These are phyloP conservation scores for Tephrocybe rancida DNA, from an alignment of 768 basidiomycete genomes.

Conservation along the genomic window DNA sequence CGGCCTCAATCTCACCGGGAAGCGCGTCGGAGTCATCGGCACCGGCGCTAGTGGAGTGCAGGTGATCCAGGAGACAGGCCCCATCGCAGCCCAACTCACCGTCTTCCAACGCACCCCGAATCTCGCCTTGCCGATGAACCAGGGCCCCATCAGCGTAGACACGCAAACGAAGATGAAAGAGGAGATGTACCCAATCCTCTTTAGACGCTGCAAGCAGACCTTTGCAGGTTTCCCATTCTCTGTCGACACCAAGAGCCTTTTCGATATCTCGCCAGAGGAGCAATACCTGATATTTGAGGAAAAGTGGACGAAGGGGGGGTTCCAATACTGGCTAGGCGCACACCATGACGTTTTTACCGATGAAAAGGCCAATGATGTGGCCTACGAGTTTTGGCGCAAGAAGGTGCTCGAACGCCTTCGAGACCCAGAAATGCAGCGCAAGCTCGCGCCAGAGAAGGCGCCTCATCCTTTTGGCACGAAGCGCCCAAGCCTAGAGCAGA, in stretches of 20 bases:
- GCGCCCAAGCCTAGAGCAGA: constrained; percentile 21
- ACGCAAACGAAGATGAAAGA: constrained; percentile 18
- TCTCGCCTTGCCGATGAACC: constrained; percentile 23
- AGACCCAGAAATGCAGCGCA: constrained; percentile 21
- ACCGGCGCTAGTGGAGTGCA: constrained; percentile 29
- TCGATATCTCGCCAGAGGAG: constrained; percentile 21
- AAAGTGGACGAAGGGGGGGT: constrained; percentile 23
- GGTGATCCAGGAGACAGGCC: constrained; percentile 25
- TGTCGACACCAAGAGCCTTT: constrained; percentile 9
- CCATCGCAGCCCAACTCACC: constrained; percentile 21
- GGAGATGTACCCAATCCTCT: constrained; percentile 19
- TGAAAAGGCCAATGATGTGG: constrained; percentile 20
- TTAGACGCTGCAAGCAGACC: constrained; percentile 22
- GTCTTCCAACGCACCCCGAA: constrained; percentile 31
- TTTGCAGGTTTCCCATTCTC: constrained; percentile 20
- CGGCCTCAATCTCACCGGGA: constrained; percentile 20
- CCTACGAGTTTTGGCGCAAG: constrained; percentile 27
- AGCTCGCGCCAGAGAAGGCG: constrained; percentile 22
- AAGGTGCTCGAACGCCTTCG: constrained; percentile 21
- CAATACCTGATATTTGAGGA: constrained; percentile 22
- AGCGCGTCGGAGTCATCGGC: constrained; percentile 28
- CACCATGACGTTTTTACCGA: constrained; percentile 18
- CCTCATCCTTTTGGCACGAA: constrained; percentile 29
- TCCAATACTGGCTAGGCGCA: constrained; percentile 20
- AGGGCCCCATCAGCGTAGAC: constrained; percentile 14